A percentile compares a stretch with the other conserved stretches of the same genome.
phyloP scores from a whole-genome alignment of 352 stramenopile genomes.

The Phytophthora fragariaefolia region DNA sequence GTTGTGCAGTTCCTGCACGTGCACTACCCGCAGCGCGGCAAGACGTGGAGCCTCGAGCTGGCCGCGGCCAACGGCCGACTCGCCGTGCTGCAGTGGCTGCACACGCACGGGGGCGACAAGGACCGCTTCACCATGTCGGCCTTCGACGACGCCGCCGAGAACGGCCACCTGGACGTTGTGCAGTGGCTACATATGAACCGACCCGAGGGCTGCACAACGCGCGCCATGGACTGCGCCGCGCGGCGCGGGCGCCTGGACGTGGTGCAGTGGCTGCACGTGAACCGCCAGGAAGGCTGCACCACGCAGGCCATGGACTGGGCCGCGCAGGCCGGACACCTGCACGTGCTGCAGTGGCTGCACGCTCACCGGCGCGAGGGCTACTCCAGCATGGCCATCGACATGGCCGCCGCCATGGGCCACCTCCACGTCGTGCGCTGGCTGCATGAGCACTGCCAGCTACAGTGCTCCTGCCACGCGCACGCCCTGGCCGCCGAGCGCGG shows the following conservation, averaged over 20 bases:
- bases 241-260: constrained; percentile 26
- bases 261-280: constrained; percentile 23
- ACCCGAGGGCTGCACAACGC: constrained; percentile 24
- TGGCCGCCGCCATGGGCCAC: constrained; percentile 27
- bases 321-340: constrained; percentile 23
- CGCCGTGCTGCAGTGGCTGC: constrained; percentile 25
- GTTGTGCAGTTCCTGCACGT: constrained; percentile 32
- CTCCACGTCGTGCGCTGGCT: constrained; percentile 29
- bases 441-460: constrained; percentile 26
- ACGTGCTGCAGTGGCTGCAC: constrained; percentile 34
- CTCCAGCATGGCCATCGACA: constrained; percentile 30
- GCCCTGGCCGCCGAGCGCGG: constrained; percentile 18
- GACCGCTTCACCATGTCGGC: constrained; percentile 32
- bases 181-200: constrained; percentile 31
- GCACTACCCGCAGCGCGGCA: constrained; percentile 26
- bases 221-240: constrained; percentile 33
- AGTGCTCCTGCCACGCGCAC: constrained; percentile 24
- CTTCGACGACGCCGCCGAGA: constrained; percentile 31
- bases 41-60: constrained; percentile 28
- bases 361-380: constrained; percentile 25
- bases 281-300: constrained; percentile 28
- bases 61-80: constrained; percentile 31
- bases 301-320: constrained; percentile 41
- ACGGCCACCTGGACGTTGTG: constrained; percentile 32
- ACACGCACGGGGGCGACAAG: constrained; percentile 19